Percentiles rank a stretch among this genome's conserved stretches.
Evolutionary conservation across 208 protist species (phyloP).

Genomic region (Zelonia costaricensis): DNA sequence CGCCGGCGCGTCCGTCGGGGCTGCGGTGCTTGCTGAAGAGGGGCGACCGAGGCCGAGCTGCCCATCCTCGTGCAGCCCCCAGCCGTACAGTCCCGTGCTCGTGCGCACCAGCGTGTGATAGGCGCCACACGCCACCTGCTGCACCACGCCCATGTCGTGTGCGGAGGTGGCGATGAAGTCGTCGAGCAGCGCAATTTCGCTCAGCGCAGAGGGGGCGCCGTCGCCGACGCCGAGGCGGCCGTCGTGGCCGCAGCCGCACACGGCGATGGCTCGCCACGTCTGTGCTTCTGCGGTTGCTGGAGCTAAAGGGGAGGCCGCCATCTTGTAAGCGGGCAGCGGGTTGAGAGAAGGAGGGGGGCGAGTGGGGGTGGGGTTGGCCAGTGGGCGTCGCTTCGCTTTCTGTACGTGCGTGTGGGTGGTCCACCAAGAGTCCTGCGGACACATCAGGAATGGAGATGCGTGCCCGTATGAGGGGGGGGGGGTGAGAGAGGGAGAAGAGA

Average conservation of each 20-base stretch:
- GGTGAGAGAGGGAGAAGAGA: too few species aligned
- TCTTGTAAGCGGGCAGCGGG: too few species aligned
- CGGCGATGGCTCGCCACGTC: conserved; percentile 54
- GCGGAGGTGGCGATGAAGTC: conserved; percentile 21
- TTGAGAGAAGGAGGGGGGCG: too few species aligned
- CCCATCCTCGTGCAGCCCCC: conserved; percentile 77
- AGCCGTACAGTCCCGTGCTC: conserved; percentile 64
- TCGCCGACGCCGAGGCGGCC: conserved; percentile 72
- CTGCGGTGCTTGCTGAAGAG: background rate
- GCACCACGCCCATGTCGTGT: conserved; percentile 14
- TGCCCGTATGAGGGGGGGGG: too few species aligned
- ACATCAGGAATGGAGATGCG: too few species aligned
- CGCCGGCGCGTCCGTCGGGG: background rate
- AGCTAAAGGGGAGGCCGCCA: too few species aligned
- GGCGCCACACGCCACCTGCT: conserved; percentile 61
- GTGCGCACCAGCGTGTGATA: conserved; percentile 86
- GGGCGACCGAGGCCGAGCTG: conserved; percentile 65
- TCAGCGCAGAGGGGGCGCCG: conserved; percentile 9
- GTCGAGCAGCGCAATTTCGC: conserved; percentile 22
- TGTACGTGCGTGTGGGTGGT: too few species aligned
- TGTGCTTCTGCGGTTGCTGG: too few species aligned
- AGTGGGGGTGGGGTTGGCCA: too few species aligned
- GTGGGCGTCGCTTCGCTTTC: too few species aligned
- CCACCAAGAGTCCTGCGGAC: too few species aligned
- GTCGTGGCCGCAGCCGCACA: conserved; percentile 78